These are phyloP conservation scores for Eucalyptus marginata DNA, from an alignment of 345 rosid genomes.

Conservation along the genomic window DNA sequence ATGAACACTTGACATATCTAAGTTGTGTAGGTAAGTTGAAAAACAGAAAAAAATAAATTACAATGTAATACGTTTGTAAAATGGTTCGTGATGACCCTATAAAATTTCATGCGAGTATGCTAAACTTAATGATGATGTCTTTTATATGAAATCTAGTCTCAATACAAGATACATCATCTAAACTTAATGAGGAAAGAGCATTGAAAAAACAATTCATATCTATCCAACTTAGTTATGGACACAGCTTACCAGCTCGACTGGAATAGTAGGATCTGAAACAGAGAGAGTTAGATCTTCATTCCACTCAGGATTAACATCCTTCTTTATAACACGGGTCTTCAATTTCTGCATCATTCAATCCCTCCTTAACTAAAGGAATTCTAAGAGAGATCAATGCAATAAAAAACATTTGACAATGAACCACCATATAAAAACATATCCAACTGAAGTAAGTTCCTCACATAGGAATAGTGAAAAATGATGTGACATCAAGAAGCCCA, in stretches of 20 bases:
- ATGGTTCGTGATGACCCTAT: background rate
- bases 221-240: background rate
- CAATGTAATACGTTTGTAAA: background rate
- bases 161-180: background rate
- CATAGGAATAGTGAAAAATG: background rate
- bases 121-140: background rate
- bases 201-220: background rate
- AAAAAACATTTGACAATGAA: background rate
- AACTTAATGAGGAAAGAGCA: background rate
- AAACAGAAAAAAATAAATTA: background rate
- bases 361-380: background rate
- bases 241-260: slow-evolving; percentile 45
- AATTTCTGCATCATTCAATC: slow-evolving; percentile 37
- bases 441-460: background rate
- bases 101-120: background rate
- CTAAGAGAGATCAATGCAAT: background rate
- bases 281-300: slow-evolving; percentile 90
- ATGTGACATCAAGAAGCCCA: background rate
- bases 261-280: slow-evolving; percentile 43
- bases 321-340: slow-evolving; percentile 78
- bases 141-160: background rate
- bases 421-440: background rate
- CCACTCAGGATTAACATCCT: slow-evolving; percentile 86
- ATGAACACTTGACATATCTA: background rate
- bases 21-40: background rate